Conservation (phyloP, 2,329 filamentous ascomycete genomes). For the Talaromyces atroroseus region DNA sequence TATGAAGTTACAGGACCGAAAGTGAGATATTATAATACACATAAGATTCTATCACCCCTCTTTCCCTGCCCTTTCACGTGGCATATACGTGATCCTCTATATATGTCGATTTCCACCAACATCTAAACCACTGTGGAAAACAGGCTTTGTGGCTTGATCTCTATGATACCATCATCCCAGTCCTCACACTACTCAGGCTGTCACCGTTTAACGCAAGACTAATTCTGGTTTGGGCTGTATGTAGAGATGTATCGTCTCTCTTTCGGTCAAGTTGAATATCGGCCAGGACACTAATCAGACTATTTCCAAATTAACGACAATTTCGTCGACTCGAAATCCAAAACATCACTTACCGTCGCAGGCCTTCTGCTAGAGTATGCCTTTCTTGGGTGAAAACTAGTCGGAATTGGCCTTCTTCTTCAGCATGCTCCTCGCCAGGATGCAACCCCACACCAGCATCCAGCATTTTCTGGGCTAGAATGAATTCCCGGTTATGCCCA, state of each 20-base stretch:
- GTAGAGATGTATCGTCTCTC: not conserved
- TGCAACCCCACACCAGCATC: constrained; percentile 48
- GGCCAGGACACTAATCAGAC: not conserved
- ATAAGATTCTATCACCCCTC: no score
- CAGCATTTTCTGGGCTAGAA: constrained; percentile 41
- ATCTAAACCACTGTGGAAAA: no score
- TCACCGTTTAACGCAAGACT: no score
- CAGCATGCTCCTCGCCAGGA: constrained; percentile 41
- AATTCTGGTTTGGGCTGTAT: no score
- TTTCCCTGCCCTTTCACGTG: no score
- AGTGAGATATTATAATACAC: no score
- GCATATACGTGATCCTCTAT: no score
- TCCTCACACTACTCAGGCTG: no score
- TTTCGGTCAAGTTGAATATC: not conserved
- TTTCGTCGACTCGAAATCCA: not conserved
- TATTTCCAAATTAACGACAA: not conserved
- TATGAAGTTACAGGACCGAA: no score
- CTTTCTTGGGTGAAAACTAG: constrained; percentile 45
- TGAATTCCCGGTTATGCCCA: constrained; percentile 34
- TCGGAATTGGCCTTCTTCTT: constrained; percentile 49
- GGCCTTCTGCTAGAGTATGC: constrained; percentile 31
- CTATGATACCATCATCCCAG: no score
- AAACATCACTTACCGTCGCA: constrained; percentile 10
- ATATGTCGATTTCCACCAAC: no score
- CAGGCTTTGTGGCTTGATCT: no score